Evolutionary conservation across 2,329 filamentous ascomycete species (phyloP), one percentile per base, ranked within the genome.

Genomic region (Fusarium compactum): DNA sequence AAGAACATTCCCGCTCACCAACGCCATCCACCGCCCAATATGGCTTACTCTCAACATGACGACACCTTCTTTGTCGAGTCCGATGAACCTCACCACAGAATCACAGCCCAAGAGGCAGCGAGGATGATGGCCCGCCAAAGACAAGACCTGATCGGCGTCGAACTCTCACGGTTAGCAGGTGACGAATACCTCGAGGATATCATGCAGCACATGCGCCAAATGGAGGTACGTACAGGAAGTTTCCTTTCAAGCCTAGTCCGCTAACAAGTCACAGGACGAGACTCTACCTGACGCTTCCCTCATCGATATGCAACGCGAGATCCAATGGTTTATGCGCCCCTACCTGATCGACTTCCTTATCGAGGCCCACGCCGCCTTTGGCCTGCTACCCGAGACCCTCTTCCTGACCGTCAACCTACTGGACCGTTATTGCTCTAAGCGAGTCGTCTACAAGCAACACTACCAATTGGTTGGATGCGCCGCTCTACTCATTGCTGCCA

Each of bases 291-390:
- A 99, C 81, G 95, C 97, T 80, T 95, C 95, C 80, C 94, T 97
- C 38, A 99, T 99, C 80, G 96, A 99, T 81, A 98, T 98, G 82
- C 96, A 99, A 83, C 94, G 95, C 72, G 96, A 99, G 86, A 98
- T 99, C 70, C 94, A 98, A 80, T 99, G 96, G 96, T 98, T 97
- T 83, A 99, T 99, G 96, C 87, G 96, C 76, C 96, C 96, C 1
- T 98, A 98, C 81, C 90, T 99, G 38, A 92, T 99, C 79, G 96
- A 99, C 84, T 99, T 99, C 83, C 89, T 99, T 73, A 92, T 98
- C 76, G 96, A 99, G 87, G 96, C 95, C 53, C 96, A 99, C 78
- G 92, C 93, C 72, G 95, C 95, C 66, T 99, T 98, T 83, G 92
- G 94, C 75, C 88, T 99, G 14, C 88, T 98, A 15, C 95, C 96